These are phyloP conservation scores for Phaffia tasmanica DNA, from an alignment of 768 basidiomycete species.

Conservation along the genomic window DNA sequence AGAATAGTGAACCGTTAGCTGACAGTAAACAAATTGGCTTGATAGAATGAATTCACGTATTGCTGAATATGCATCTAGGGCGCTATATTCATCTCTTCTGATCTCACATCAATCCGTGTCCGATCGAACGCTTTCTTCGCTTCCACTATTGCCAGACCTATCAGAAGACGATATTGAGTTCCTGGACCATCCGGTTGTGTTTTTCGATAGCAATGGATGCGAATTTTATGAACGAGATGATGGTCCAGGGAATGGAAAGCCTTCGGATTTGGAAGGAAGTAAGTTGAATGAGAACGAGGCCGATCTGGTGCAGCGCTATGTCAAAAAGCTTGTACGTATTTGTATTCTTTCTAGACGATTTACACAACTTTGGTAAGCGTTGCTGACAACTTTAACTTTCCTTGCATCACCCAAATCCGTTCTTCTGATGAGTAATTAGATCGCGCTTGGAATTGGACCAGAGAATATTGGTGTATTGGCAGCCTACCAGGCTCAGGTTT, in stretches of 20 bases:
- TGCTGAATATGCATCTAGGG: conserved; percentile 71
- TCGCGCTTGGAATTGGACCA: conserved; percentile 51
- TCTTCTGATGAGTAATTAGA: conserved; percentile 39
- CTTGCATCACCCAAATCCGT: too few relatives aligned
- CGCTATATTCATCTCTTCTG: conserved; percentile 63
- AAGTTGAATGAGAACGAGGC: conserved; percentile 92
- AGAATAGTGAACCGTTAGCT: conserved; percentile 27
- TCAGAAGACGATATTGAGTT: conserved; percentile 58
- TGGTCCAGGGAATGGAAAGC: conserved; percentile 36
- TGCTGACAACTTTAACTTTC: neutral
- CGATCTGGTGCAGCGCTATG: conserved; percentile 69
- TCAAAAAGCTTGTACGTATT: conserved; percentile 57
- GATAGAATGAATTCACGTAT: conserved; percentile 77
- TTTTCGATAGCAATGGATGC: conserved; percentile 88
- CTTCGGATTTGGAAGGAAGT: conserved; percentile 58
- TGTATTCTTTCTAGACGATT: neutral
- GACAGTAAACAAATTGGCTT: conserved; percentile 7
- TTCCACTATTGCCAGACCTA: conserved; percentile 46
- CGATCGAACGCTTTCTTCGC: conserved; percentile 57
- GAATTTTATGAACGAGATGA: conserved; percentile 70
- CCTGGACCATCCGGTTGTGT: conserved; percentile 67
- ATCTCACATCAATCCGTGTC: conserved; percentile 61
- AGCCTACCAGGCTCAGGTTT: conserved; percentile 93
- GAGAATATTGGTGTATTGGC: conserved; percentile 77
- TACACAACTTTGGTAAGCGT: neutral